Base-by-base conservation (phyloP, 345 rosid genomes). In the Gossypium anomalum region DNA sequence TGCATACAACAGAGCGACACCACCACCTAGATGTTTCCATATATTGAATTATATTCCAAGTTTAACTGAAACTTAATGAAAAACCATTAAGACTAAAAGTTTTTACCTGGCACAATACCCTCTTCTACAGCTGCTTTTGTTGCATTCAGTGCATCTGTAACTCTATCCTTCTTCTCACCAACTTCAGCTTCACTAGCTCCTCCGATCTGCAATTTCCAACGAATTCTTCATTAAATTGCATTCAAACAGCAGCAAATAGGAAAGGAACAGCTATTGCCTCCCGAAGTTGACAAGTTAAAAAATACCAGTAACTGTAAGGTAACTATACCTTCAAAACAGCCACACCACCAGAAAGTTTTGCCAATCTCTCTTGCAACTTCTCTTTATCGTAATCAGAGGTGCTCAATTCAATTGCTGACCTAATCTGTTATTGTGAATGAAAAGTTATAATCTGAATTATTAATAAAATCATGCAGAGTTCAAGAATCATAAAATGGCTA, bases 71-170 rank as follows among this genome's bases (percentile, higher is more conserved):
- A 38, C 59, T 6, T 51, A 58, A 27, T 67, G 72, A 63, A 49
- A 45, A 49, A 52, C 16, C 38, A 4, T 10, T 15, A 43, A 7
- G 67, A 29, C 20, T 41, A 47, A 55, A 47, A 55, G 44, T 16
- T 48, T 12, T 72, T 83, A 92, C 98, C 99, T 73, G 98, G 88
- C 52, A 96, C 97, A 74, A 96, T 96, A 73, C 98, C 99, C 90
- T 93, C 99, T 80, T 96, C 99, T 29, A 96, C 97, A 20, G 99
- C 99, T 76, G 99, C 99, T 81, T 93, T 93, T 7, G 99, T 93
- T 43, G 98, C 98, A 85, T 96, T 95, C 71, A 96, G 82, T 27
- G 99, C 99, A 86, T 96, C 94, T 0, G 91, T 96, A 61, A 96
- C 98, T 80, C 99, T 87, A 69, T 93, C 99, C 81, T 93, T 93